Conservation (phyloP, 129 eudicot species). For the Sambucus nigra region DNA sequence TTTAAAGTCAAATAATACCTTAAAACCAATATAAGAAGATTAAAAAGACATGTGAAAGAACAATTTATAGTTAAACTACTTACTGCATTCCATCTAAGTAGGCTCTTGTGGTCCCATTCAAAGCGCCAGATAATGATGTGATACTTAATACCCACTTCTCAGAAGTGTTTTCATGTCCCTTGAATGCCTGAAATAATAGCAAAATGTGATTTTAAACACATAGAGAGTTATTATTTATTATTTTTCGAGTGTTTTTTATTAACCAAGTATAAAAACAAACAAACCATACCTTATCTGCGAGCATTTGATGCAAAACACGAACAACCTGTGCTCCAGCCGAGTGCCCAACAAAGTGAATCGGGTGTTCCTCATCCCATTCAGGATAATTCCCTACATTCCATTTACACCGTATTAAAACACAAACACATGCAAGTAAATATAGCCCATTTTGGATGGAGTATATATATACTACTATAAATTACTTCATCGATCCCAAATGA, state of each 20-base stretch:
- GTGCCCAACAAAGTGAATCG: slow-evolving; percentile 96
- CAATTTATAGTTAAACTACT: slow-evolving; percentile 18
- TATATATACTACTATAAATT: no score
- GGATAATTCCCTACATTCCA: slow-evolving; percentile 68
- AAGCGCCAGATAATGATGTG: slow-evolving; percentile 88
- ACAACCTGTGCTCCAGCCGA: slow-evolving; percentile 95
- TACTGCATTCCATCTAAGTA: slow-evolving; percentile 96
- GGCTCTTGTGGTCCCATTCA: slow-evolving; percentile 88
- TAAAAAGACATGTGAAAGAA: neutral
- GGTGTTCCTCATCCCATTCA: slow-evolving; percentile 95
- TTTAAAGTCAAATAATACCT: no score
- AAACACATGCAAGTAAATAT: neutral
- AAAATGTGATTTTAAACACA: neutral
- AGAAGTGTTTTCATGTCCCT: slow-evolving; percentile 64
- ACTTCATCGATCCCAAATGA: neutral
- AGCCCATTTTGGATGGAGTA: neutral
- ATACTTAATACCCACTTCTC: slow-evolving; percentile 85
- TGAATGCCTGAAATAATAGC: slow-evolving; percentile 53
- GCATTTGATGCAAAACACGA: slow-evolving; percentile 91
- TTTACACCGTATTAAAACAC: neutral
- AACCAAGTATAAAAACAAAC: neutral
- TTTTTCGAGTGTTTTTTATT: neutral
- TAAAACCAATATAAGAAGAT: slow-evolving; percentile 6
- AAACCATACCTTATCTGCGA: slow-evolving; percentile 70
- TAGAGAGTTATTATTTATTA: no score